Base-by-base conservation (phyloP, 129 eudicot species). In the Tanacetum coccineum region DNA sequence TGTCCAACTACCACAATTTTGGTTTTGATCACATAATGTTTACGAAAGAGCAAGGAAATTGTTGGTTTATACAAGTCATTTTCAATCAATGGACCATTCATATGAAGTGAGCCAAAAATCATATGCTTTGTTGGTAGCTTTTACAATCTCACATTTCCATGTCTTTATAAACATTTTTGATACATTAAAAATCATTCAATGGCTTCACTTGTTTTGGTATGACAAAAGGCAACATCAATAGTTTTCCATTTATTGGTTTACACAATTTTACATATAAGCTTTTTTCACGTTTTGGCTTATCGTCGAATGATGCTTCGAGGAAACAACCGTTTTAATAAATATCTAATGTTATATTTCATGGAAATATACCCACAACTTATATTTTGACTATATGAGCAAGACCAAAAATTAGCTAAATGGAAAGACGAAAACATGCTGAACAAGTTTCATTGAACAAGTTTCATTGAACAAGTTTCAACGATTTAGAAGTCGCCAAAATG, bases 211-310 rank as follows among this genome's bases (percentile, higher is more conserved):
- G 63, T 66, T 65, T 66, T 57, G 61, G 67, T 19, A 13, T 48
- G 78, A 74, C 73, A 74, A 74, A 66, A 66, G 72, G 59, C 67
- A 66, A 66, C 59, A 19, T 66, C 30, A 46, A 74, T 30, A 74
- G 19, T 50, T 48, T 40, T 45, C 67, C 59, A 47, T 56, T 64
- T 53, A 25, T 64, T 45, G 49, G 19, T 74, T 5, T 36, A 64
- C 3, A 50, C 30, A 3, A 21, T 32, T 53, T 73, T 54, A 59
- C 14, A 0, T 15, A 12, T 4, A 2, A 68, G 2, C 18, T 53
- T 39, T 68, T 51, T 44, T 4, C 3, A 32, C 7, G 56, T 53
- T 62, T 36, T 21, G 57, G n/a, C 32, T 54, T 44, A 20, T 60
- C 7, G 26, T 53, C 6, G 7, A 7, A 25, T 22, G 55, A 56